Percentiles rank a stretch among this genome's conserved stretches.
These are phyloP conservation scores for Urtica urens DNA, from an alignment of 306 rosid species.

Conservation along the genomic window DNA sequence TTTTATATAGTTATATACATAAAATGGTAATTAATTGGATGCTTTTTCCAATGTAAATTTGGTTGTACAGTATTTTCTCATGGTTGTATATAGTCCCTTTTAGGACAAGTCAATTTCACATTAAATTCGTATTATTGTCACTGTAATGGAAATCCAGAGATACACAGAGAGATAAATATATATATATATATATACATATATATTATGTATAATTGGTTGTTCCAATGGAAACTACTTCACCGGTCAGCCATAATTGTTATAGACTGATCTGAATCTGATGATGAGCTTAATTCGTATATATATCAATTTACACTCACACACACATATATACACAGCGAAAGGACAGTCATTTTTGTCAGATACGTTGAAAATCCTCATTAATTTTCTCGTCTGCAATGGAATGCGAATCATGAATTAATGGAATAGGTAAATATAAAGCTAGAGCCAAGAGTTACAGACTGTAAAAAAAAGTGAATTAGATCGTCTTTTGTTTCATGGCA, in stretches of 20 bases:
- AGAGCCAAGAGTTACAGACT: not conserved
- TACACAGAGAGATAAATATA: not conserved
- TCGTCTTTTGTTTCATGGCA: too few species aligned
- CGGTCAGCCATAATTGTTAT: constrained; percentile 5
- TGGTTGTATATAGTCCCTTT: not conserved
- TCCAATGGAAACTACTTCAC: constrained; percentile 5
- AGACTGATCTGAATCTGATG: not conserved
- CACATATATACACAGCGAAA: not conserved
- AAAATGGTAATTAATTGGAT: not conserved
- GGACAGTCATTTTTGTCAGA: constrained; percentile 10
- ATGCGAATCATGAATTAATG: not conserved
- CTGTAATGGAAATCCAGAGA: not conserved
- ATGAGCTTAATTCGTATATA: not conserved
- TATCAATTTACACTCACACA: not conserved
- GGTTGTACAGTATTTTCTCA: not conserved
- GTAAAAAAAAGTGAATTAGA: not conserved
- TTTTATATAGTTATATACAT: not conserved
- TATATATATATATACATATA: not conserved
- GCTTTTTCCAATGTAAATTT: constrained; percentile 35
- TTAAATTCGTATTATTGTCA: constrained; percentile 1
- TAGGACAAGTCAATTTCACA: constrained; percentile 20
- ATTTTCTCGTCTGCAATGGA: not conserved
- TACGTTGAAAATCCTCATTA: not conserved
- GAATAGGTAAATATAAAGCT: too few species aligned
- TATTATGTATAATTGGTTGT: not conserved